These are phyloP conservation scores for Fusarium tuaranense DNA, from an alignment of 2,329 filamentous ascomycete species.

Conservation along the genomic window DNA sequence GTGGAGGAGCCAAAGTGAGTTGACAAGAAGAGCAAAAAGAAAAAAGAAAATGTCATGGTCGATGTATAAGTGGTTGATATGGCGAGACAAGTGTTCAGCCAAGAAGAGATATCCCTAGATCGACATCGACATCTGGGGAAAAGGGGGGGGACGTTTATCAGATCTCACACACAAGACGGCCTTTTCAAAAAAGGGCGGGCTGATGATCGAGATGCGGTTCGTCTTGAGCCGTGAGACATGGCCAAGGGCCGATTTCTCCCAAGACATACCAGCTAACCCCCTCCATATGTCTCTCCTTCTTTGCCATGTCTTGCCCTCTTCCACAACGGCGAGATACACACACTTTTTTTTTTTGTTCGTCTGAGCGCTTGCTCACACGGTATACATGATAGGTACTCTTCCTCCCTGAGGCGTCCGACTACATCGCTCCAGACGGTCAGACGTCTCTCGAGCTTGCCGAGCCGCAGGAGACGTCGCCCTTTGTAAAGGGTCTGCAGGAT, in stretches of 20 bases:
- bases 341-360: not conserved
- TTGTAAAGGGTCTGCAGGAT: slow-evolving; percentile 79
- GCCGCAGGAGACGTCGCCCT: slow-evolving; percentile 73
- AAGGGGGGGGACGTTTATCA: slow-evolving; percentile 7
- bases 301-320: slow-evolving; percentile 3
- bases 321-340: slow-evolving; percentile 31
- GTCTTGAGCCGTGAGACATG: slow-evolving; percentile 36
- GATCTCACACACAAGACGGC: slow-evolving; percentile 4
- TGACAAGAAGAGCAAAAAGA: not conserved
- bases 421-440: slow-evolving; percentile 77
- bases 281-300: slow-evolving; percentile 4
- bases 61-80: not conserved
- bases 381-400: slow-evolving; percentile 74
- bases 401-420: slow-evolving; percentile 92
- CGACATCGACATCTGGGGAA: slow-evolving; percentile 19
- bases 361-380: slow-evolving; percentile 29
- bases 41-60: not conserved
- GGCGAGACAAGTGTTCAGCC: slow-evolving; percentile 15
- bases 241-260: slow-evolving; percentile 20
- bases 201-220: slow-evolving; percentile 14
- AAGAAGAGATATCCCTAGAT: slow-evolving; percentile 17
- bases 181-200: not conserved
- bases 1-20: slow-evolving; percentile 80
- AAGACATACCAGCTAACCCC: slow-evolving; percentile 19
- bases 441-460: slow-evolving; percentile 79